Evolutionary conservation across 768 basidiomycete species (phyloP).

Genomic region (Omphalotus guepiniiformis): DNA sequence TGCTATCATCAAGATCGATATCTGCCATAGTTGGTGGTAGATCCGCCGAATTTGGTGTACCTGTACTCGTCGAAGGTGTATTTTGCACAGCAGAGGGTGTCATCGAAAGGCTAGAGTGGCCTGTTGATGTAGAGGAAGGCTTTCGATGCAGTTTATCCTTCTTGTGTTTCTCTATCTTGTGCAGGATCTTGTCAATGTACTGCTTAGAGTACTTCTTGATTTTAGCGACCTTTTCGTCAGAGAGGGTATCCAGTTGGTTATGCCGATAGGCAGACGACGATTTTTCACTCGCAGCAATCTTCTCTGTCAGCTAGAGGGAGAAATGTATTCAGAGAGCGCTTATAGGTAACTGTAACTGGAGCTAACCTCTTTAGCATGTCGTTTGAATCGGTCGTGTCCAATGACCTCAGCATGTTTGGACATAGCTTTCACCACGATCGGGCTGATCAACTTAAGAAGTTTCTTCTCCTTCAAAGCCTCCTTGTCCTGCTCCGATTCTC

Average conservation of each 20-base stretch:
- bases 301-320: constrained; percentile 63
- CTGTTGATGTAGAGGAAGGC: constrained; percentile 22
- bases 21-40: constrained; percentile 34
- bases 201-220: constrained; percentile 94
- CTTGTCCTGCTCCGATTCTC: constrained; percentile 49
- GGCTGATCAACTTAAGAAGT: constrained; percentile 77
- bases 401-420: constrained; percentile 79
- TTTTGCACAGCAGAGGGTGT: constrained; percentile 18
- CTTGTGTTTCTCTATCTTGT: constrained; percentile 53
- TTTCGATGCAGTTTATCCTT: constrained; percentile 9
- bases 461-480: constrained; percentile 77
- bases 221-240: constrained; percentile 83
- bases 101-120: constrained; percentile 10
- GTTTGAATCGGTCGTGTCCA: constrained; percentile 84
- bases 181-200: constrained; percentile 77
- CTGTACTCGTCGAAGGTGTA: constrained; percentile 34
- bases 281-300: constrained; percentile 94
- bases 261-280: constrained; percentile 78
- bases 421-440: constrained; percentile 91
- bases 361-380: constrained; percentile 88
- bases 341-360: too few species aligned
- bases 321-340: too few species aligned
- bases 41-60: constrained; percentile 37
- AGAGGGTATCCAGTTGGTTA: constrained; percentile 67
- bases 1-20: constrained; percentile 23